Conservation (phyloP, 257 asterid genomes). For the Solanum stenotomum region DNA sequence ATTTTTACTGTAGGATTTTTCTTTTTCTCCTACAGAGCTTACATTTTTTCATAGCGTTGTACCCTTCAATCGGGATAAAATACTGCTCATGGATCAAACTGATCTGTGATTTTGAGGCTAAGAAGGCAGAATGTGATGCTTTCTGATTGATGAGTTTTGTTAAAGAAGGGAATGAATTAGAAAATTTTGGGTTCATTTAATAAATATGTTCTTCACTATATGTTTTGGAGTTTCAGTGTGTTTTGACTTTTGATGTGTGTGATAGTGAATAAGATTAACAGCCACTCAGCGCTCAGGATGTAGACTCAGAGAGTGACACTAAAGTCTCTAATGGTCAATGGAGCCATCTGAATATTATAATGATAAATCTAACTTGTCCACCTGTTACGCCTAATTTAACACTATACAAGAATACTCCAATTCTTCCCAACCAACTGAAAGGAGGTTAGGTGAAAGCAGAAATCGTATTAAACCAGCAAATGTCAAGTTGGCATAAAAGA, state of each 20-base stretch:
- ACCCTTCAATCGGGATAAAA: constrained; percentile 3
- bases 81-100: constrained; percentile 1
- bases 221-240: neutral
- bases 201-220: neutral
- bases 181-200: constrained; percentile 6
- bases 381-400: neutral
- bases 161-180: neutral
- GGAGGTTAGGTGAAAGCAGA: neutral
- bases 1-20: neutral
- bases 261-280: neutral
- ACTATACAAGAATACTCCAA: neutral
- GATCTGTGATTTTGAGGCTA: constrained; percentile 7
- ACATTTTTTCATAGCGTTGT: neutral
- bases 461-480: neutral
- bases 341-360: neutral
- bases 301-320: neutral
- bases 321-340: neutral
- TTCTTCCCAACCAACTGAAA: neutral
- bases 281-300: neutral
- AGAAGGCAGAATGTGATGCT: neutral
- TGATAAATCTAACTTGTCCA: neutral
- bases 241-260: neutral
- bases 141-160: neutral
- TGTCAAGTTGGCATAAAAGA: neutral
- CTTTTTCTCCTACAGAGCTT: neutral